Base-by-base conservation (phyloP, 2,329 filamentous ascomycete genomes). In the Pochonia chlamydosporia region DNA sequence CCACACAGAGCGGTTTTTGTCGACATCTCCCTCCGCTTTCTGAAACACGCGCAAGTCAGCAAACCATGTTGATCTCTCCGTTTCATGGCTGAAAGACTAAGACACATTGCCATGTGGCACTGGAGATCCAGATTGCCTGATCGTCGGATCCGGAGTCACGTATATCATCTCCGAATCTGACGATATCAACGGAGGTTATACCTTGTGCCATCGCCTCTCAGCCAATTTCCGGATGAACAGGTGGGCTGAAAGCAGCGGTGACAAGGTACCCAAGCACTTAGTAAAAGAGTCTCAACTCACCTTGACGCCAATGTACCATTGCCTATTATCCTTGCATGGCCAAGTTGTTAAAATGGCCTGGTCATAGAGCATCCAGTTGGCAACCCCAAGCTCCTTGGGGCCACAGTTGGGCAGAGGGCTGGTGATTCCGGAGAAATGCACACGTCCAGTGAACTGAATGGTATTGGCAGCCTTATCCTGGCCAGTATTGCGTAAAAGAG, bases 241-340 rank as follows among this genome's bases (percentile, higher is more conserved):
- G n/a, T 42, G 25, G 11, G 10, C 16, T 24, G 11, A 36, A 25
- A 41, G 13, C 13, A 25, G 35, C 10, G 14, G 44, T n/a, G n/a
- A n/a, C n/a, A n/a, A n/a, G n/a, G n/a, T n/a, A n/a, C n/a, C n/a
- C n/a, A n/a, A n/a, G n/a, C n/a, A n/a, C n/a, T n/a, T n/a, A n/a
- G n/a, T n/a, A 16, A 14, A 14, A 14, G 13, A 33, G 5, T 33
- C 11, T 18, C 20, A 21, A 48, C 46, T 41, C 25, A 54, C 52
- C 42, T 50, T 51, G 39, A 55, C 53, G 13, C 53, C 53, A 47
- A 55, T 52, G 30, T 52, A 55, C 52, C 53, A 55, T 41, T 55
- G 53, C 8, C 52, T 40, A 36, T 55, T 52, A 30, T 55, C 46
- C 26, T 44, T 42, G 40, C 51, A 53, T 13, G 53, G 48, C 51